Evolutionary conservation across 1,284 basidiomycete species (phyloP), one percentile per base, ranked within the genome.

Genomic region (Blastosporella zonata): DNA sequence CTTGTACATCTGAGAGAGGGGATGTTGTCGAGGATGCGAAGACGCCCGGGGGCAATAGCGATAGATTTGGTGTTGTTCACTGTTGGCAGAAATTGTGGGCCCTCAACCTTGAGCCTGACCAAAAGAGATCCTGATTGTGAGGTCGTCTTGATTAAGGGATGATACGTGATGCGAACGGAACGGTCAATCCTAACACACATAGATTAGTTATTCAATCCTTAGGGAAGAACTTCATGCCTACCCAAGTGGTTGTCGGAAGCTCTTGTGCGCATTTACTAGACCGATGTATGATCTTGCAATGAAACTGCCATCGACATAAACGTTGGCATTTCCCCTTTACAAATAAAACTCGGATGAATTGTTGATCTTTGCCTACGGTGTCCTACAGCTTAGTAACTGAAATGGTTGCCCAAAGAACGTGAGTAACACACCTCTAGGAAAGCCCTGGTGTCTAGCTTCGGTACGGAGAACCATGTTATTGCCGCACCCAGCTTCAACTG

Each of bases 51-150:
- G n/a, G 5, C 33, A 13, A 43, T 43, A 13, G 22, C 23, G 3
- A 29, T 28, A 6, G 41, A 27, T 12, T 43, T 43, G 22, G 41
- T 43, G 25, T 43, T 43, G 41, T 43, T 10, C 13, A 43, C 41
- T 6, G 41, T 43, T 9, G 41, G 29, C 13, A 43, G 13, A 18
- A 21, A 15, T 21, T 43, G 29, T 27, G 25, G 25, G 10, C 6
- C 10, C 23, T 13, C 29, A 6, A 29, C 18, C 6, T 9, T 29
- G 17, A 17, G 28, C 18, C 17, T 22, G 35, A 20, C 3, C n/a
- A 33, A 18, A 9, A 33, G 10, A 15, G 33, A 22, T 9, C 7
- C 17, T 9, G 29, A 44, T 23, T 33, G 17, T n/a, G 43, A 44
- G 17, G 22, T 18, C 15, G 13, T 22, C 21, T 44, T 44, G n/a